A percentile compares a stretch with the other conserved stretches of the same genome.
These are phyloP conservation scores for Symbiodinium natans DNA, from an alignment of 73 alveolate species.

Conservation along the genomic window DNA sequence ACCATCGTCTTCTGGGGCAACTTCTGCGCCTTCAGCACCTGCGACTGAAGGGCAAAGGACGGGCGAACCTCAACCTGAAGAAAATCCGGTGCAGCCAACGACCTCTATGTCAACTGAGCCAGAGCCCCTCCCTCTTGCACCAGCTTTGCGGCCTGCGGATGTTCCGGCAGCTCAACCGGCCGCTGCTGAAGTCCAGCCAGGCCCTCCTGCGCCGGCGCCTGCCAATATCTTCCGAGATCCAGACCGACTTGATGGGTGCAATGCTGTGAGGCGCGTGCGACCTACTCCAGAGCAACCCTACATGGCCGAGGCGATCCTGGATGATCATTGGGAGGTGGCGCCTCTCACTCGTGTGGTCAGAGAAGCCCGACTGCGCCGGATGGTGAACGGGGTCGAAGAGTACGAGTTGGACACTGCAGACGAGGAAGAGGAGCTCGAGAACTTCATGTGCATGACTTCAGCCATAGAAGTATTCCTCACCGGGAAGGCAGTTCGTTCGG, in stretches of 20 bases:
- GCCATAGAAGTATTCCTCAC: slow-evolving; percentile 20
- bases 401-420: background rate
- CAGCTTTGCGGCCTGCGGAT: background rate
- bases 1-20: background rate
- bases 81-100: background rate
- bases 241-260: background rate
- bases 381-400: background rate
- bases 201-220: background rate
- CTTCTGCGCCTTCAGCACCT: background rate
- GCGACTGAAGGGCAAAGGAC: background rate
- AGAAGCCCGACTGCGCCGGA: background rate
- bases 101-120: background rate
- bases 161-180: background rate
- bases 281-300: background rate
- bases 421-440: background rate
- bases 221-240: background rate
- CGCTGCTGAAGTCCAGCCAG: no score
- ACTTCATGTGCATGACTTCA: background rate
- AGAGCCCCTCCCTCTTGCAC: background rate
- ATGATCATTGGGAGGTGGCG: background rate
- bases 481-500: slow-evolving; percentile 26
- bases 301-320: background rate
- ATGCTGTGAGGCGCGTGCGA: background rate
- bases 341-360: background rate
- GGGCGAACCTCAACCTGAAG: background rate